Evolutionary conservation across 1,284 basidiomycete species (phyloP).

Genomic region (Tylopilus orsonianus): DNA sequence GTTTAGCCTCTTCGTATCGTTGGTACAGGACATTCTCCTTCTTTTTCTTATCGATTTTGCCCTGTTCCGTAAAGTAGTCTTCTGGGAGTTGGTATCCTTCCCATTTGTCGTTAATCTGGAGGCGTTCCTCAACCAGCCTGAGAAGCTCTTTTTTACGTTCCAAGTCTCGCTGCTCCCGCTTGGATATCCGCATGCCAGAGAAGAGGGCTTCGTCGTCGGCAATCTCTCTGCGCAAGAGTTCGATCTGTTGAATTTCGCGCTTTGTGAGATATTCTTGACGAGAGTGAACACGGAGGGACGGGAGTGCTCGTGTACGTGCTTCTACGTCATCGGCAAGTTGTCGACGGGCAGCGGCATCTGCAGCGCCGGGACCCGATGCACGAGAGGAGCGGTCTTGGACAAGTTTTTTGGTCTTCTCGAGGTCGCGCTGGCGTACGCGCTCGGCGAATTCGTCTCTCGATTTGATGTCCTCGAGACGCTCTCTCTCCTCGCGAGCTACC

Average conservation of each 20-base stretch:
- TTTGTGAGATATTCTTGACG: slow-evolving; percentile 95
- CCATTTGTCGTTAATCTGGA: slow-evolving; percentile 90
- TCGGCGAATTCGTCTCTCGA: slow-evolving; percentile 95
- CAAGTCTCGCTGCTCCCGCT: slow-evolving; percentile 77
- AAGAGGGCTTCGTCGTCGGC: slow-evolving; percentile 90
- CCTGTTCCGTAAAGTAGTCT: slow-evolving; percentile 97
- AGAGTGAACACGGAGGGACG: slow-evolving; percentile 80
- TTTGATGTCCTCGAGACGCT: slow-evolving; percentile 75
- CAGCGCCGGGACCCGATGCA: slow-evolving; percentile 59
- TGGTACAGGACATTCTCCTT: slow-evolving; percentile 93
- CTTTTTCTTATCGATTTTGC: slow-evolving; percentile 97
- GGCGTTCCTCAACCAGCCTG: slow-evolving; percentile 88
- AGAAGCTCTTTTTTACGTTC: slow-evolving; percentile 94
- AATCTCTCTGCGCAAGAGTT: slow-evolving; percentile 90
- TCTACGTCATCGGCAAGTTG: slow-evolving; percentile 84
- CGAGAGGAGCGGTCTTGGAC: slow-evolving; percentile 90
- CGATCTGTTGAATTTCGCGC: slow-evolving; percentile 94
- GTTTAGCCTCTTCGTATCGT: slow-evolving; percentile 90
- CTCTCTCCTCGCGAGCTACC: slow-evolving; percentile 68
- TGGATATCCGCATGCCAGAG: slow-evolving; percentile 85
- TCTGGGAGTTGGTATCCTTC: slow-evolving; percentile 95
- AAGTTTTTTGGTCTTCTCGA: slow-evolving; percentile 85
- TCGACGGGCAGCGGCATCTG: slow-evolving; percentile 81
- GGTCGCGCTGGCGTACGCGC: slow-evolving; percentile 82
- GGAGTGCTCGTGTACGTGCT: slow-evolving; percentile 78